phyloP scores from a whole-genome alignment of 1,139 yeast species.

The Candida pseudoviswanathii region DNA sequence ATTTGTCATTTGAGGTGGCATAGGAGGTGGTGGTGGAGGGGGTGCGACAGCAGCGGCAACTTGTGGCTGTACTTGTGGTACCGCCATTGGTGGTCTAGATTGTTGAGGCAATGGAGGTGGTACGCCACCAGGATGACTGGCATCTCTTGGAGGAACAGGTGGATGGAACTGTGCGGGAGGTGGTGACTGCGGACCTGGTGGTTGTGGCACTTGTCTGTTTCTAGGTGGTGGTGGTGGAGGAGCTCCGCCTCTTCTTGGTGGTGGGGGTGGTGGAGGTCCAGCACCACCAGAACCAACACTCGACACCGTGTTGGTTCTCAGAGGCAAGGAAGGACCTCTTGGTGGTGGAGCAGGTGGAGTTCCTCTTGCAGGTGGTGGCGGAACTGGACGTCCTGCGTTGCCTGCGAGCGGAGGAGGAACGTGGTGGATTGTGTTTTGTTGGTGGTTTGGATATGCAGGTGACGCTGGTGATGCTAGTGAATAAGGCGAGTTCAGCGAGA shows the following conservation, averaged over 20 bases:
- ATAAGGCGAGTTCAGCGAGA: neutral
- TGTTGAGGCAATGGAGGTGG: conserved; percentile 32
- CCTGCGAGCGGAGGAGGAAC: conserved; percentile 7
- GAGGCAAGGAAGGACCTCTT: conserved; percentile 12
- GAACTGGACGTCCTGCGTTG: conserved; percentile 6
- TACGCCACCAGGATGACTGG: conserved; percentile 12
- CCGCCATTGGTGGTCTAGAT: conserved; percentile 28
- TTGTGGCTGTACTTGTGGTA: conserved; percentile 21
- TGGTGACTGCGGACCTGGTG: conserved; percentile 15
- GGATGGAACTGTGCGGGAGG: conserved; percentile 12
- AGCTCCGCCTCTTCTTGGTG: conserved; percentile 14
- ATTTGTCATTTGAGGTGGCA: conserved; percentile 7
- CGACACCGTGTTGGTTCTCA: conserved; percentile 16
- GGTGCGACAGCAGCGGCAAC: conserved; percentile 12
- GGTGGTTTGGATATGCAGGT: conserved; percentile 3
- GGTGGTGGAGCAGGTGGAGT: conserved; percentile 19
- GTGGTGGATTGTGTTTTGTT: conserved; percentile 1
- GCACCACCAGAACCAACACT: conserved; percentile 3
- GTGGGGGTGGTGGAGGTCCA: conserved; percentile 18
- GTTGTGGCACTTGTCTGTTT: conserved; percentile 21
- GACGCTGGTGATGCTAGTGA: conserved; percentile 10
- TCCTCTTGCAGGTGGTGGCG: conserved; percentile 13
- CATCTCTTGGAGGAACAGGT: conserved; percentile 12
- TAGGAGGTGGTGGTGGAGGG: conserved; percentile 20
- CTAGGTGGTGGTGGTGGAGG: conserved; percentile 36